Base-by-base conservation (phyloP, 495 filamentous ascomycete genomes). In the Neurospora sp. region DNA sequence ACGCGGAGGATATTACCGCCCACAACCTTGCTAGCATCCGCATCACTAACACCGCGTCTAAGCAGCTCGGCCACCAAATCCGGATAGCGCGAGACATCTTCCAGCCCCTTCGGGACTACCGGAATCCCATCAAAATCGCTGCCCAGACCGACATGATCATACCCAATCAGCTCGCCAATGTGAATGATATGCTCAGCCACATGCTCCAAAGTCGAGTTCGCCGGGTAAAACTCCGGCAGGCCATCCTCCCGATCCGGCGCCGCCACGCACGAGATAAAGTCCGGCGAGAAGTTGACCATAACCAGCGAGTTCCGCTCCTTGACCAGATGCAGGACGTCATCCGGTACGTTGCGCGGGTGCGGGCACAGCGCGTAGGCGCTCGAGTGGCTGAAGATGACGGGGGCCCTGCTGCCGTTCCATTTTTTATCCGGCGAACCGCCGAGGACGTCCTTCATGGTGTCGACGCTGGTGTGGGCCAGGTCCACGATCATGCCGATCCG, bases 71-170 rank as follows among this genome's bases (percentile, higher is more conserved):
- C 89, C 7, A 98, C 88, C 71, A 99, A 80, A 68, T 89, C 88
- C 2, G 96, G 95, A 79, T 89, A 97, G 79, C 91, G 93, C 69
- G 89, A 90, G 38, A 98, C 94, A 81, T 97, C 94, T 27, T 89
- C 89, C 74, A 93, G 74, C 0, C 91, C 91, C 73, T 80, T 76
- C 1, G 91, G 91, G 1, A 86, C 87, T 1, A 70, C 79, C 2
- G 73, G 73, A 53, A 90, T 90, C 35, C 92, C 92, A 74, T 93
- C 92, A 75, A 90, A 94, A 79, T 94, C 92, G 18, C 88, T 89
- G 0, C 92, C 92, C 39, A 94, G 75, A 1, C 92, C 92, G 20
- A 94, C 92, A 80, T 94, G 85, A 14, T 91, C 89, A 75, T 86
- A 94, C 20, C 92, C 92, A 68, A 92, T 90, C 44, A 89, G 75